These are phyloP conservation scores for Backusella australiensis DNA, from an alignment of 192 early-diverging fungal species.

Conservation along the genomic window DNA sequence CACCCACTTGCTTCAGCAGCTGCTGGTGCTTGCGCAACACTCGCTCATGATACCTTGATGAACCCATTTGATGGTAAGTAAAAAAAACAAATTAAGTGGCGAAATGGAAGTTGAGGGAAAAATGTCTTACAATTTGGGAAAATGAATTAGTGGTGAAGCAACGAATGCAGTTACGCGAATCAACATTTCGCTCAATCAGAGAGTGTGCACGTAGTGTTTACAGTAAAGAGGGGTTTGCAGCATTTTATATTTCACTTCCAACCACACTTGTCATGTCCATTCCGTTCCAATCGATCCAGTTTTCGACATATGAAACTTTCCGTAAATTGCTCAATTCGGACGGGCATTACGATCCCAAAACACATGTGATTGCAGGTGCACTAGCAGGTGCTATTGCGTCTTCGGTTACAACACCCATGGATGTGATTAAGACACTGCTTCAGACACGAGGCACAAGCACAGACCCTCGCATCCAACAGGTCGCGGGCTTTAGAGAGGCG, in stretches of 20 bases:
- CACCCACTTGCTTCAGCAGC: slow-evolving; percentile 65
- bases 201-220: slow-evolving; percentile 73
- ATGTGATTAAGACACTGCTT: slow-evolving; percentile 94
- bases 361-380: slow-evolving; percentile 84
- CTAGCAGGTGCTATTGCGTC: slow-evolving; percentile 88
- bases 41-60: slow-evolving; percentile 87
- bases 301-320: slow-evolving; percentile 88
- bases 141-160: slow-evolving; percentile 86
- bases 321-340: slow-evolving; percentile 79
- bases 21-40: slow-evolving; percentile 87
- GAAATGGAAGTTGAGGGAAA: no score
- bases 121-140: not conserved
- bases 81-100: not conserved
- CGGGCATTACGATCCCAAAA: slow-evolving; percentile 80
- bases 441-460: slow-evolving; percentile 84
- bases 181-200: slow-evolving; percentile 62
- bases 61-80: slow-evolving; percentile 92
- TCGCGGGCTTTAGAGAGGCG: slow-evolving; percentile 69
- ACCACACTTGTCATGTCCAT: slow-evolving; percentile 94
- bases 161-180: slow-evolving; percentile 86
- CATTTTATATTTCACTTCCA: slow-evolving; percentile 94
- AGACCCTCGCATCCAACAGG: slow-evolving; percentile 69
- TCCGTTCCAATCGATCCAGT: slow-evolving; percentile 94
- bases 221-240: slow-evolving; percentile 71
- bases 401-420: slow-evolving; percentile 89